Evolutionary conservation across 73 alveolate species (phyloP).

Genomic region (Paramecium bursaria): DNA sequence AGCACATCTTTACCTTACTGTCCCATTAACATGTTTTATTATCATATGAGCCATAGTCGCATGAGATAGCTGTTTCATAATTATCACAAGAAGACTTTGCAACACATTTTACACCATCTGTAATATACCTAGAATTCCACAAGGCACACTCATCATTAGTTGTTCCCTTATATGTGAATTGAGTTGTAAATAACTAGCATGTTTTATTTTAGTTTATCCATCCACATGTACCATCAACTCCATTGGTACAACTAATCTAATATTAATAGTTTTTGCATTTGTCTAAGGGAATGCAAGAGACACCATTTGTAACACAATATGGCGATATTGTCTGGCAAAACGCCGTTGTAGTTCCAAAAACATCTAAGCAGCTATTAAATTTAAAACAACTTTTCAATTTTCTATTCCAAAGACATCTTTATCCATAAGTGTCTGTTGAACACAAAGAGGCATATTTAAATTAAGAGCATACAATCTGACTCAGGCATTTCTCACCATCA

Average conservation of each 20-base stretch:
- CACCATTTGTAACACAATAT: conserved; percentile 21
- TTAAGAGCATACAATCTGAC: too few species aligned
- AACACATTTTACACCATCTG: conserved; percentile 38
- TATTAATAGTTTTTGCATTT: conserved; percentile 6
- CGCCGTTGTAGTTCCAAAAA: background rate
- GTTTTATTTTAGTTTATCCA: conserved; percentile 34
- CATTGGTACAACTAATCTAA: conserved; percentile 38
- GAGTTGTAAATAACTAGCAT: background rate
- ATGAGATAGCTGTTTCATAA: background rate
- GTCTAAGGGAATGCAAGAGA: conserved; percentile 6
- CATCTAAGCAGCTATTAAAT: conserved; percentile 9
- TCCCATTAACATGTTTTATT: conserved; percentile 19
- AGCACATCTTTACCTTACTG: background rate
- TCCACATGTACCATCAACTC: conserved; percentile 37
- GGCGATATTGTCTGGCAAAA: conserved; percentile 1
- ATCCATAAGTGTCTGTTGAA: background rate
- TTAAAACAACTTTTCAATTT: background rate
- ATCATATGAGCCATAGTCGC: conserved; percentile 42
- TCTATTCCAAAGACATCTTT: conserved; percentile 12
- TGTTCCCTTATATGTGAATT: conserved; percentile 16
- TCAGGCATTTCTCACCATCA: conserved; percentile 28
- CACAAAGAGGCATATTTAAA: conserved; percentile 16
- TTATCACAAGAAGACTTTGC: background rate
- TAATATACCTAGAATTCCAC: background rate
- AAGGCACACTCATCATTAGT: background rate